These are phyloP conservation scores for Macrolepiota fuliginosa DNA, from an alignment of 768 basidiomycete genomes.

Conservation along the genomic window DNA sequence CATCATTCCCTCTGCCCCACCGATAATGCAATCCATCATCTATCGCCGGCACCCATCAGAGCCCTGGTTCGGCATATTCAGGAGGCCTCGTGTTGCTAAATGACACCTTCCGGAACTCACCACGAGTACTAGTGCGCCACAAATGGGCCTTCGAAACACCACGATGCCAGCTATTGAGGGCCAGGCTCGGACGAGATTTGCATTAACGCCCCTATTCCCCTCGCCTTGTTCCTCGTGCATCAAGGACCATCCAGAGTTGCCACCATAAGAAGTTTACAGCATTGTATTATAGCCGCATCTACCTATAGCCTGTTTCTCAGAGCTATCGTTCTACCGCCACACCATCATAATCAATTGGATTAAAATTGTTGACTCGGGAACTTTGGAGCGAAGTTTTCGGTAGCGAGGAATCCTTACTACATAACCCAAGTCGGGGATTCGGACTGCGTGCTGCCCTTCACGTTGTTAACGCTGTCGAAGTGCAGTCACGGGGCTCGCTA, in stretches of 20 bases:
- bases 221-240: constrained; percentile 9
- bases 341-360: background rate
- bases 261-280: constrained; percentile 4
- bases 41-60: background rate
- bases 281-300: background rate
- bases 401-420: background rate
- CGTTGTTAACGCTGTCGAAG: background rate
- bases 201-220: background rate
- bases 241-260: background rate
- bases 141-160: background rate
- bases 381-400: background rate
- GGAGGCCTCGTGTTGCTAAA: background rate
- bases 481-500: background rate
- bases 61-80: background rate
- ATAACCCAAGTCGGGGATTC: background rate
- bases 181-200: background rate
- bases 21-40: background rate
- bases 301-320: background rate
- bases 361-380: constrained; percentile 9
- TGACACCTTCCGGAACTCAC: background rate
- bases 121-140: background rate
- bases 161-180: background rate
- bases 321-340: background rate
- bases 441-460: background rate
- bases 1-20: background rate